Percentiles rank a stretch among this genome's conserved stretches.
phyloP scores from a whole-genome alignment of 768 basidiomycete species.

The Omphalotus guepiniiformis region DNA sequence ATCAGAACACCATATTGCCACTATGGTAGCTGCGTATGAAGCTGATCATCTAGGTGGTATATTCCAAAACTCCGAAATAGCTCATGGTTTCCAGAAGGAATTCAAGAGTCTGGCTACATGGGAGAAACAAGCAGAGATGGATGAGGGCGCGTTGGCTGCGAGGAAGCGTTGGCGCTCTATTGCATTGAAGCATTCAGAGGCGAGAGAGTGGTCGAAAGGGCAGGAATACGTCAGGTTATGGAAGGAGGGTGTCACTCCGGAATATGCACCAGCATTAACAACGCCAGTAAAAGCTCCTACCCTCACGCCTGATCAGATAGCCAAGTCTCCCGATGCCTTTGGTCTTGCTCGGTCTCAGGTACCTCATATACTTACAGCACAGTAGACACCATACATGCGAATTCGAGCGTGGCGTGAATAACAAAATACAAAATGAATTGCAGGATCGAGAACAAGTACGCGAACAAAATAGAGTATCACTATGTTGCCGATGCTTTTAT shows the following conservation, averaged over 20 bases:
- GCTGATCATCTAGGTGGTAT: slow-evolving; percentile 70
- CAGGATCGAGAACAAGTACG: no score
- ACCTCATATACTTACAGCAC: no score
- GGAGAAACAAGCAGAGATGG: slow-evolving; percentile 50
- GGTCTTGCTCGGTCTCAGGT: neutral
- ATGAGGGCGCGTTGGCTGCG: slow-evolving; percentile 57
- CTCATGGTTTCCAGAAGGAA: slow-evolving; percentile 58
- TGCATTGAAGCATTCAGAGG: slow-evolving; percentile 40
- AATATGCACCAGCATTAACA: slow-evolving; percentile 56
- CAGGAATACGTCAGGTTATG: slow-evolving; percentile 68
- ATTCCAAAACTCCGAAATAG: slow-evolving; percentile 58
- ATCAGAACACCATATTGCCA: slow-evolving; percentile 76
- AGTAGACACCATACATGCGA: no score
- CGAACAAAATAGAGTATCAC: no score
- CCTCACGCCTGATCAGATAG: neutral
- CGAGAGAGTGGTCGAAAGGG: slow-evolving; percentile 65
- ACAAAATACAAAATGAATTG: no score
- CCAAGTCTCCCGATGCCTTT: neutral
- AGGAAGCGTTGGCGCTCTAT: slow-evolving; percentile 78
- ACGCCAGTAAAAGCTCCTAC: slow-evolving; percentile 26
- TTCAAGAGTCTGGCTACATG: slow-evolving; percentile 57
- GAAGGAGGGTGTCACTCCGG: slow-evolving; percentile 64
- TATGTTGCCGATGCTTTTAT: slow-evolving; percentile 28
- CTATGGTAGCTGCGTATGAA: slow-evolving; percentile 72
- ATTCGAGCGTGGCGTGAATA: no score